These are phyloP conservation scores for Magnolia officinalis DNA, from an alignment of 164 flowering plant species.

Conservation along the genomic window DNA sequence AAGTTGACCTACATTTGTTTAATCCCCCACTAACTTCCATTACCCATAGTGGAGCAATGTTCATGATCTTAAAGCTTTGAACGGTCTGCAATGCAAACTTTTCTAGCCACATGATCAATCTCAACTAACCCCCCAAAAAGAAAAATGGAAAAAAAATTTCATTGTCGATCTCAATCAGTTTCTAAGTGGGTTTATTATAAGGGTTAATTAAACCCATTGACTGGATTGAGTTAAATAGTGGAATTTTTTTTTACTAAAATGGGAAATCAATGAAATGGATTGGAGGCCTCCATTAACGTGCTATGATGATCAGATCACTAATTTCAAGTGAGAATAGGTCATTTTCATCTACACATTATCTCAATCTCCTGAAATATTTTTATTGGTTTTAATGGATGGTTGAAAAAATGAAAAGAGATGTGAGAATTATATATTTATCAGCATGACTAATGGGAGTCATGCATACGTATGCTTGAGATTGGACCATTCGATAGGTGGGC, in stretches of 20 bases:
- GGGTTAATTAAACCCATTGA: not conserved
- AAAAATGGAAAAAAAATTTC: not conserved
- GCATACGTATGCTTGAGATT: not conserved
- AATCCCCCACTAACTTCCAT: not conserved
- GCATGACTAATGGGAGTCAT: too few species aligned
- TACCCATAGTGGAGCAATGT: not conserved
- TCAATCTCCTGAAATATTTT: too few species aligned
- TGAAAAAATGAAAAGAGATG: too few species aligned
- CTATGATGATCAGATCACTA: not conserved
- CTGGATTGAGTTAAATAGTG: not conserved
- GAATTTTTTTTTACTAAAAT: too few species aligned
- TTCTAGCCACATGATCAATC: not conserved
- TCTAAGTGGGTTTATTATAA: not conserved
- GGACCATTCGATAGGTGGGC: not conserved
- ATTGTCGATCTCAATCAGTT: not conserved
- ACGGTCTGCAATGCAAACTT: not conserved
- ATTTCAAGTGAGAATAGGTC: not conserved
- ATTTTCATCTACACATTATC: too few species aligned
- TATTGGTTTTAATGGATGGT: too few species aligned
- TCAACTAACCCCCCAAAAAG: not conserved
- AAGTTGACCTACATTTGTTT: slow-evolving; percentile 1
- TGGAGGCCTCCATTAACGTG: not conserved
- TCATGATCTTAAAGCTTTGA: not conserved
- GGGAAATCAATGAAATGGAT: too few species aligned
- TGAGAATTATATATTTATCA: too few species aligned